phyloP scores from a whole-genome alignment of 768 basidiomycete genomes.

The Russula compacta region DNA sequence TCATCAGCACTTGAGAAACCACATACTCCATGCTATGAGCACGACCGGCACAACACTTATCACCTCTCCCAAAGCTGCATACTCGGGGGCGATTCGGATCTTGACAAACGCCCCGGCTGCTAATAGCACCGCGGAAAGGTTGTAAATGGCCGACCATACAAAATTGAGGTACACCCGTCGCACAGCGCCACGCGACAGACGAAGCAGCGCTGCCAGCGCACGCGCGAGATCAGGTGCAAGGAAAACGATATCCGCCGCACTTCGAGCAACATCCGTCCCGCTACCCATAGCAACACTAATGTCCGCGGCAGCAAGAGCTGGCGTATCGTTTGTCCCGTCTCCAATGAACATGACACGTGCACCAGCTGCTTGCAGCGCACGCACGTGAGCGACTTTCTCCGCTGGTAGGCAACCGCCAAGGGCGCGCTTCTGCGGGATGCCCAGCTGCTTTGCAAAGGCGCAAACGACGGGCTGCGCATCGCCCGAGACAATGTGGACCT shows the following conservation, averaged over 20 bases:
- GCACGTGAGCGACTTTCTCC: slow-evolving; percentile 34
- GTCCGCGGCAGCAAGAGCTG: slow-evolving; percentile 43
- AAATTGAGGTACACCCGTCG: slow-evolving; percentile 31
- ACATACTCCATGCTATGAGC: slow-evolving; percentile 26
- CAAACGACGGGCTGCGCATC: slow-evolving; percentile 38
- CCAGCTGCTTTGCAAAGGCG: slow-evolving; percentile 33
- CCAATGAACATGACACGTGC: slow-evolving; percentile 35
- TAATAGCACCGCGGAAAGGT: slow-evolving; percentile 38
- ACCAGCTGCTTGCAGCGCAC: slow-evolving; percentile 22
- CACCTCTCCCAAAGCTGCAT: slow-evolving; percentile 37
- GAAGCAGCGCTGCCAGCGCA: slow-evolving; percentile 32
- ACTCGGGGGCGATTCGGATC: slow-evolving; percentile 32
- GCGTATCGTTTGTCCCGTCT: slow-evolving; percentile 47
- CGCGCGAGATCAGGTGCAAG: slow-evolving; percentile 26
- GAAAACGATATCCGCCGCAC: slow-evolving; percentile 41
- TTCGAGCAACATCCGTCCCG: slow-evolving; percentile 33
- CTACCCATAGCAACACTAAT: slow-evolving; percentile 34
- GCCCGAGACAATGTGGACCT: slow-evolving; percentile 42
- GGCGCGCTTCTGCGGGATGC: slow-evolving; percentile 31
- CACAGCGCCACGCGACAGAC: slow-evolving; percentile 29
- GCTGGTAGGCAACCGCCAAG: slow-evolving; percentile 38
- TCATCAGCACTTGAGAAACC: slow-evolving; percentile 11
- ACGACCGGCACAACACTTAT: slow-evolving; percentile 37
- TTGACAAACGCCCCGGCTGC: slow-evolving; percentile 41
- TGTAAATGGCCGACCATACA: slow-evolving; percentile 35